phyloP scores from a whole-genome alignment of 106 monocot species.

The Allium sativum region DNA sequence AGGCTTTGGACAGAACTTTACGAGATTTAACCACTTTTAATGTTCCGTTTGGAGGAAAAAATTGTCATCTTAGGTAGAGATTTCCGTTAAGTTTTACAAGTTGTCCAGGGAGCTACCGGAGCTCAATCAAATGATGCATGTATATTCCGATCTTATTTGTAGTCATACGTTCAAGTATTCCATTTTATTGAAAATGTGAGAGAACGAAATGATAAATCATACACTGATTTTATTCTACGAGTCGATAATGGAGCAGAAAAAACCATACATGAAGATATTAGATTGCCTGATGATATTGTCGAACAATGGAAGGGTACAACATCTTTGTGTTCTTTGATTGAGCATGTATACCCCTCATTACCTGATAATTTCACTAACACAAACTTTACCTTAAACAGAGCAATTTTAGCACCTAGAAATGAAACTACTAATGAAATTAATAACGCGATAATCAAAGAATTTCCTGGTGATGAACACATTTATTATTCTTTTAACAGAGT shows the following conservation, averaged over 20 bases:
- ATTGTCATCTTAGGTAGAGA: background rate
- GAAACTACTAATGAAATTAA: background rate
- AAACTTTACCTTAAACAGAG: background rate
- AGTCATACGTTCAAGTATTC: background rate
- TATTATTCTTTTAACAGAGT: background rate
- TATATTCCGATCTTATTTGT: background rate
- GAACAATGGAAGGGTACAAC: background rate
- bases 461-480: background rate
- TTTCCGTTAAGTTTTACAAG: background rate
- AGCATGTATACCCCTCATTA: background rate
- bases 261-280: background rate
- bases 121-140: background rate
- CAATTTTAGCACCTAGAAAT: background rate
- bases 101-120: background rate
- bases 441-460: background rate
- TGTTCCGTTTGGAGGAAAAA: conserved; percentile 3
- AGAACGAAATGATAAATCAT: too few species aligned
- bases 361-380: background rate
- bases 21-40: background rate
- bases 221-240: too few species aligned
- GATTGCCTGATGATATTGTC: background rate
- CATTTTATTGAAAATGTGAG: background rate
- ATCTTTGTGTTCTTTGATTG: background rate
- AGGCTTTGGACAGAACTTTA: background rate
- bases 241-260: too few species aligned